A percentile compares a stretch with the other conserved stretches of the same genome.
These are phyloP conservation scores for Arctium lappa DNA, from an alignment of 129 eudicot species.

Conservation along the genomic window DNA sequence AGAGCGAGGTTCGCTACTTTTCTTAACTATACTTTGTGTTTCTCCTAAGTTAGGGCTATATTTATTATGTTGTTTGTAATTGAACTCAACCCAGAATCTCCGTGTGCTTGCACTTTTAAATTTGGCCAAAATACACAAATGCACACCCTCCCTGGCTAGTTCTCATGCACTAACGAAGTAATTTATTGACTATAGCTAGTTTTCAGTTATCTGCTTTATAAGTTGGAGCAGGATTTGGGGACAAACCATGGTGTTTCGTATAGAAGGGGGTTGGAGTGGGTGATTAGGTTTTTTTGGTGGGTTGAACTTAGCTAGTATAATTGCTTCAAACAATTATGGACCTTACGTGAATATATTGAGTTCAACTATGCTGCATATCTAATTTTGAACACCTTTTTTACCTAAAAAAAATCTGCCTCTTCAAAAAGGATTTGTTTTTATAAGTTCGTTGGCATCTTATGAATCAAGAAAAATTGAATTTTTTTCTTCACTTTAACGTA, in stretches of 20 bases:
- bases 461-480: background rate
- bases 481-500: background rate
- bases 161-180: background rate
- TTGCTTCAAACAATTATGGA: background rate
- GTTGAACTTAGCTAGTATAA: background rate
- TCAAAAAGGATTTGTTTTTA: background rate
- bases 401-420: background rate
- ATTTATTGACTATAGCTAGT: background rate
- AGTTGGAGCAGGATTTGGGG: background rate
- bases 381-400: background rate
- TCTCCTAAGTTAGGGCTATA: constrained; percentile 13
- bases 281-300: background rate
- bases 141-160: background rate
- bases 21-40: background rate
- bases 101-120: background rate
- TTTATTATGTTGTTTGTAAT: background rate
- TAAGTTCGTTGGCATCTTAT: constrained; percentile 4
- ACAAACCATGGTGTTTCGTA: background rate
- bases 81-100: background rate
- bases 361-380: background rate
- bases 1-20: constrained; percentile 61
- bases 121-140: background rate
- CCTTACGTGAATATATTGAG: background rate
- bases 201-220: background rate
- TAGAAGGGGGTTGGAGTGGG: background rate